These are phyloP conservation scores for Dendrobium catenatum DNA, from an alignment of 106 monocot species.

Conservation along the genomic window DNA sequence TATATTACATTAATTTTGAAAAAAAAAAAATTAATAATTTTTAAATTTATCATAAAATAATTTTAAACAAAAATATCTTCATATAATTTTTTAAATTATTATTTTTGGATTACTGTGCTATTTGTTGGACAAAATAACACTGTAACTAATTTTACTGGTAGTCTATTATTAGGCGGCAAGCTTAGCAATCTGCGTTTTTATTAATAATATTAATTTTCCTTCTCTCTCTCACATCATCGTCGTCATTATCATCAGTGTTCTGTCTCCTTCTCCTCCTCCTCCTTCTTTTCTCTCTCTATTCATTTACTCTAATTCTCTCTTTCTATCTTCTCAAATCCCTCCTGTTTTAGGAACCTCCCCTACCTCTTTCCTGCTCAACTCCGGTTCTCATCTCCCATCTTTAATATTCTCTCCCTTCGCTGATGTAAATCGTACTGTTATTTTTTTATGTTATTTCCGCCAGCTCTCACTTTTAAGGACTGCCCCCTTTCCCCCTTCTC, in stretches of 20 bases:
- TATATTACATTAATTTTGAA: too few relatives aligned
- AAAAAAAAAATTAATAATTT: too few relatives aligned
- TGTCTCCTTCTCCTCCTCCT: background rate
- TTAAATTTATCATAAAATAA: too few relatives aligned
- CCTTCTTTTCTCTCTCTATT: background rate
- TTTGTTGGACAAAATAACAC: too few relatives aligned
- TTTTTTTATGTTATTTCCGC: background rate
- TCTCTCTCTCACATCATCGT: background rate
- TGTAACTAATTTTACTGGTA: too few relatives aligned
- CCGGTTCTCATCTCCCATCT: background rate
- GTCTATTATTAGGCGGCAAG: background rate
- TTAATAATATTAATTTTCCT: background rate
- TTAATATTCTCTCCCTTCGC: background rate
- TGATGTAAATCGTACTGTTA: background rate
- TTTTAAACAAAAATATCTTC: too few relatives aligned
- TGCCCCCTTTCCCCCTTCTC: background rate
- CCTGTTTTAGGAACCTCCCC: slow-evolving; percentile 4
- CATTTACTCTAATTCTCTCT: background rate
- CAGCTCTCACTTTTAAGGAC: slow-evolving; percentile 1
- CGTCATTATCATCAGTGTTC: background rate
- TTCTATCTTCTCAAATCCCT: background rate
- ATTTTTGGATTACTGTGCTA: too few relatives aligned
- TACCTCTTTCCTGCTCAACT: background rate
- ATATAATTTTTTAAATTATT: too few relatives aligned
- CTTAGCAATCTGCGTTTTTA: background rate